These are phyloP conservation scores for Penstemon eatonii DNA, from an alignment of 257 asterid species.

Conservation along the genomic window DNA sequence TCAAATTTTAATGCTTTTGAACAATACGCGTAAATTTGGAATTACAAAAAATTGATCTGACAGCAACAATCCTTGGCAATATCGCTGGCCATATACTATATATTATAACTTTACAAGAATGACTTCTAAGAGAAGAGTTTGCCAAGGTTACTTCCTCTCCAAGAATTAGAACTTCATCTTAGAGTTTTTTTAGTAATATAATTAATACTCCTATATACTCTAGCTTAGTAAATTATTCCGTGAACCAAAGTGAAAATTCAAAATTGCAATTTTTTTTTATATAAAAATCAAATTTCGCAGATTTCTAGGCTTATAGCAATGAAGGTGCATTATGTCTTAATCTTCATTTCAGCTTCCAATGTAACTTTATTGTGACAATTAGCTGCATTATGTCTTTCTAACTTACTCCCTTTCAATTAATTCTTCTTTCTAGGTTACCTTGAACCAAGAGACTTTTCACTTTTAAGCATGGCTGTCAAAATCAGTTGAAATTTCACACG, in stretches of 20 bases:
- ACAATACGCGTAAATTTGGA: too few relatives aligned
- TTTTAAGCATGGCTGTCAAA: not conserved
- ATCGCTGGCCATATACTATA: too few relatives aligned
- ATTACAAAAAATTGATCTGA: too few relatives aligned
- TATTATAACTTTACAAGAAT: conserved; percentile 2
- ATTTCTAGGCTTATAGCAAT: not conserved
- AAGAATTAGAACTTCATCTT: conserved; percentile 4
- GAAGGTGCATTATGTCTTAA: conserved; percentile 3
- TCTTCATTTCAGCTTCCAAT: conserved; percentile 3
- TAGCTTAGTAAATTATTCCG: too few relatives aligned
- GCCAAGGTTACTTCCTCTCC: conserved; percentile 19
- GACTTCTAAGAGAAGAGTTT: conserved; percentile 23
- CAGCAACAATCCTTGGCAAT: too few relatives aligned
- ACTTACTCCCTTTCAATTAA: not conserved
- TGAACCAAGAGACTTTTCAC: conserved; percentile 1
- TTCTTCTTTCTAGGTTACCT: conserved; percentile 7
- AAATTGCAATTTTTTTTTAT: not conserved
- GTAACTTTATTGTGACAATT: conserved; percentile 3
- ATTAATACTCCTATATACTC: too few relatives aligned
- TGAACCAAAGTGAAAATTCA: too few relatives aligned
- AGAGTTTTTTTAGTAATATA: not conserved
- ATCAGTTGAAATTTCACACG: not conserved
- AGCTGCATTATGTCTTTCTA: conserved; percentile 11
- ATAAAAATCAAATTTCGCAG: not conserved
- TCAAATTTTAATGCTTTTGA: too few relatives aligned